These are phyloP conservation scores for Cyberlindnera meyerae DNA, from an alignment of 805 yeast species.

Conservation along the genomic window DNA sequence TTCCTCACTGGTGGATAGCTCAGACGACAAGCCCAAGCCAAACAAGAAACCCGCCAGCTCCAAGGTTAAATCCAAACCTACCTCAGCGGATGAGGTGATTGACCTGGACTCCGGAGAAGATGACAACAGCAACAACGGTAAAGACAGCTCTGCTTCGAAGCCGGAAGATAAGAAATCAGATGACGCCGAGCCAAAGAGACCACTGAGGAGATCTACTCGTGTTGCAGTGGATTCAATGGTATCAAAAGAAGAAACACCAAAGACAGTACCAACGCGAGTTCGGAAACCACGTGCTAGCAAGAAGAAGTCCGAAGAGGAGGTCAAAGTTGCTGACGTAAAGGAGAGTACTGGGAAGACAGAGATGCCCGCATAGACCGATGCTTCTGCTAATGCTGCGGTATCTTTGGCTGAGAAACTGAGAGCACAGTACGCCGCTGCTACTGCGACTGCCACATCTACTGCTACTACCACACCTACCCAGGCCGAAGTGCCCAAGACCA, in stretches of 20 bases:
- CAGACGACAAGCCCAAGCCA: background rate
- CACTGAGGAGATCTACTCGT: constrained; percentile 7
- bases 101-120: background rate
- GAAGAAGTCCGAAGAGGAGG: constrained; percentile 1
- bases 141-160: too few species aligned
- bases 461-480: background rate
- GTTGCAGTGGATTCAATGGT: constrained; percentile 10
- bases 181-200: constrained; percentile 4
- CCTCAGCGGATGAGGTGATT: background rate
- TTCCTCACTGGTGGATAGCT: constrained; percentile 11
- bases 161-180: too few species aligned
- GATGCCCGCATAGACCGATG: background rate
- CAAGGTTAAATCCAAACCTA: background rate
- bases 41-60: background rate
- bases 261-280: background rate
- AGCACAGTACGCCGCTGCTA: too few species aligned
- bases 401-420: too few species aligned
- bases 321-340: too few species aligned
- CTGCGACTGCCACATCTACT: background rate
- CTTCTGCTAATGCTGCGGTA: background rate
- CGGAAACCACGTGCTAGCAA: background rate
- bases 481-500: constrained; percentile 3
- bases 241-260: constrained; percentile 2
- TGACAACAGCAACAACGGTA: too few species aligned
- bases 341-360: too few species aligned